Evolutionary conservation across 371 early-diverging fungal genomes (phyloP).

Genomic region (Mortierella sp.): DNA sequence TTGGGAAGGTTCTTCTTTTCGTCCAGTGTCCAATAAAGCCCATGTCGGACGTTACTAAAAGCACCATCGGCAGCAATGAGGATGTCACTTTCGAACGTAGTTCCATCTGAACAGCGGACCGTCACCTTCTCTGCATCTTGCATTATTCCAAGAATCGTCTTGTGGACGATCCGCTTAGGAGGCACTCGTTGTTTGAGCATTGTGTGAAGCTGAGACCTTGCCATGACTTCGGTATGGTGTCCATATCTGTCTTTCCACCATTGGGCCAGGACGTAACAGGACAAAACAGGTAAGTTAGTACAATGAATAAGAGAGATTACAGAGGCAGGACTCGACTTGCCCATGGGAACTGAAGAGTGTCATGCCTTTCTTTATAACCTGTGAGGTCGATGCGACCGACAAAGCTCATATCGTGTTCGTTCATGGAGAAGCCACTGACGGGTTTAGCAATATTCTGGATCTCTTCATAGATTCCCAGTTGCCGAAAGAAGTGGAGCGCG

Average conservation of each 20-base stretch:
- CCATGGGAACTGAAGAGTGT: background rate
- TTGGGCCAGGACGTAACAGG: too few species aligned
- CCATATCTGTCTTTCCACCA: conserved; percentile 27
- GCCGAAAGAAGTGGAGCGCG: conserved; percentile 45
- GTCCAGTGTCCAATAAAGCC: conserved; percentile 43
- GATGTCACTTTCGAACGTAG: conserved; percentile 40
- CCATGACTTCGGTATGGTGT: conserved; percentile 40
- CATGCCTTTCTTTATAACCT: conserved; percentile 36
- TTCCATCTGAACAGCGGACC: conserved; percentile 48
- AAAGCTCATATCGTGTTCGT: conserved; percentile 48
- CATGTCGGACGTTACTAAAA: conserved; percentile 43
- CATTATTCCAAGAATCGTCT: conserved; percentile 35
- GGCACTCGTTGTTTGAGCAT: conserved; percentile 41
- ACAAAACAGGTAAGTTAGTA: background rate
- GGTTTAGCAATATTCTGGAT: conserved; percentile 43
- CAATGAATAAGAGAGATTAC: background rate
- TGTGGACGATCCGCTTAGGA: conserved; percentile 25
- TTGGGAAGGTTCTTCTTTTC: conserved; percentile 40
- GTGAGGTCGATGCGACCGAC: conserved; percentile 47
- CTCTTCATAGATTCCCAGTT: conserved; percentile 50
- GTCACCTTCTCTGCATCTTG: conserved; percentile 36
- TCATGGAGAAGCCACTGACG: conserved; percentile 50
- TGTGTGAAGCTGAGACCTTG: conserved; percentile 36
- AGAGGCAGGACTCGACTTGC: background rate
- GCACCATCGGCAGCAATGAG: conserved; percentile 48